Percentiles rank a stretch among this genome's conserved stretches.
phyloP scores from a whole-genome alignment of 805 yeast species.

The Alloascoidea africana region DNA sequence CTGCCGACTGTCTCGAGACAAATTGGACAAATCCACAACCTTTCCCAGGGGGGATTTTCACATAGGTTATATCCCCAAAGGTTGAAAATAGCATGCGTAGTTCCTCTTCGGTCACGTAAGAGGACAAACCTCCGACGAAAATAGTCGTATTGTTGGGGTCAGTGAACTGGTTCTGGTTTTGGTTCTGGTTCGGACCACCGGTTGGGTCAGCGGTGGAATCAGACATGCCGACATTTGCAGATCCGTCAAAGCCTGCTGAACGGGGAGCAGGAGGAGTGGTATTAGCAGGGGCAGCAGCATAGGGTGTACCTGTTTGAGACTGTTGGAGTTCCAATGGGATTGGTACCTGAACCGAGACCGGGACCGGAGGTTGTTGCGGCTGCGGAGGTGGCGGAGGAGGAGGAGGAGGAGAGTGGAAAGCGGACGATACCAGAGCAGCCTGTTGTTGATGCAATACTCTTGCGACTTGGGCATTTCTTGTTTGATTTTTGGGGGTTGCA shows the following conservation, averaged over 20 bases:
- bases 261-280: neutral
- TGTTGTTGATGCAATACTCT: neutral
- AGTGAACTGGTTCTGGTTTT: slow-evolving; percentile 40
- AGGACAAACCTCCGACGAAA: slow-evolving; percentile 49
- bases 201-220: neutral
- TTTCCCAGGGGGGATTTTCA: slow-evolving; percentile 65
- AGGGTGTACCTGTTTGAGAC: no score
- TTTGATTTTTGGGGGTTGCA: slow-evolving; percentile 34
- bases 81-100: slow-evolving; percentile 41
- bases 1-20: slow-evolving; percentile 67
- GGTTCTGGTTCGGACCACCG: neutral
- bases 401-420: no score
- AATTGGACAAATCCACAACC: slow-evolving; percentile 86
- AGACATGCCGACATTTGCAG: no score
- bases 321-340: no score
- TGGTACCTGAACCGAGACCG: no score
- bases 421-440: no score
- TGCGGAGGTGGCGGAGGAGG: no score
- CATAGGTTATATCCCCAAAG: slow-evolving; percentile 65
- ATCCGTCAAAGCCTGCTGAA: no score
- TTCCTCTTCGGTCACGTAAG: slow-evolving; percentile 44
- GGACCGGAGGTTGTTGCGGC: no score
- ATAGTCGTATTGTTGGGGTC: slow-evolving; percentile 77
- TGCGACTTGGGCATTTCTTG: slow-evolving; percentile 9
- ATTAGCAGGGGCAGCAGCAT: neutral